A percentile compares a stretch with the other conserved stretches of the same genome.
Conservation (phyloP, 2,329 filamentous ascomycete species). For the Cladorrhinum sp. region DNA sequence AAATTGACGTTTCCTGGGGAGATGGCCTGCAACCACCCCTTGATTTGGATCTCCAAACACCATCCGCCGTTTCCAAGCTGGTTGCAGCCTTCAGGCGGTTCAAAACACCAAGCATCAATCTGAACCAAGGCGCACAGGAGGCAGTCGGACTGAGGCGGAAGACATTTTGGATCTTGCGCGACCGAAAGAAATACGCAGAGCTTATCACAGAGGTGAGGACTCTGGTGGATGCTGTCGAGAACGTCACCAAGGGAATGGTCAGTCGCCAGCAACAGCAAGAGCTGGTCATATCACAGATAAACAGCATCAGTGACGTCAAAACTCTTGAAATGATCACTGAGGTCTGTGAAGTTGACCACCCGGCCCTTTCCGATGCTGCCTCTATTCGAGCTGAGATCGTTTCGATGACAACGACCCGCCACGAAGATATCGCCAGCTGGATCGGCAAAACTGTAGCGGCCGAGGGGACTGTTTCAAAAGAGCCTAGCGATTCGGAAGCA, state of each 20-base stretch:
- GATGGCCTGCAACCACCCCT: neutral
- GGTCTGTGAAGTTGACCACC: neutral
- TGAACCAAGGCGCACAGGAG: neutral
- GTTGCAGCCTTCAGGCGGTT: neutral
- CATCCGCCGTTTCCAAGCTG: neutral
- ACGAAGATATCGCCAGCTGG: neutral
- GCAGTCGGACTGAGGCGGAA: neutral
- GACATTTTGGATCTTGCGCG: neutral
- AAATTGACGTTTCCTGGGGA: neutral
- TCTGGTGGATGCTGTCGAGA: neutral
- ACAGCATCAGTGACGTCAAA: neutral
- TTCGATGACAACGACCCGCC: neutral
- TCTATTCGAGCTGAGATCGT: neutral
- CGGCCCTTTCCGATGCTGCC: neutral
- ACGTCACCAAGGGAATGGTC: neutral
- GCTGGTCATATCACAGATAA: neutral
- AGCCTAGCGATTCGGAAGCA: neutral
- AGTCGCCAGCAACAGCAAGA: neutral
- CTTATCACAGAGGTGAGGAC: neutral
- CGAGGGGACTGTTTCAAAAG: neutral
- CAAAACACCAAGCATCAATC: neutral
- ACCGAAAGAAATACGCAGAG: neutral
- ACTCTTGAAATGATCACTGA: neutral
- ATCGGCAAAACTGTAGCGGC: neutral
- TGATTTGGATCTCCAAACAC: neutral